Evolutionary conservation across 768 basidiomycete genomes (phyloP), one percentile per base, ranked within the genome.

Genomic region (Collybiopsis luxurians): DNA sequence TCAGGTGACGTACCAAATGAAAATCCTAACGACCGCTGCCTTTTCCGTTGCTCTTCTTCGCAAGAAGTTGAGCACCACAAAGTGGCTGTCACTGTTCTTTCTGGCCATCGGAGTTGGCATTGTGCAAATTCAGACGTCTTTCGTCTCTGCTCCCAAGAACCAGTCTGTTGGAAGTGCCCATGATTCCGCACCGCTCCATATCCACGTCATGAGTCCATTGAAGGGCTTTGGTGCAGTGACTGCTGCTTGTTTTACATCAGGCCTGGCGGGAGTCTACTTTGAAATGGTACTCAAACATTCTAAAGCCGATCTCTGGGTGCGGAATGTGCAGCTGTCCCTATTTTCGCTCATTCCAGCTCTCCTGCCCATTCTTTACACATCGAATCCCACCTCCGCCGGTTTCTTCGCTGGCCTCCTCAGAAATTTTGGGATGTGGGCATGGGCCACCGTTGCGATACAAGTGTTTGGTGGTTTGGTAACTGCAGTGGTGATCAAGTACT

Each of bases 1-100:
- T 75, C 96, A 98, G 70, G 94, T 98, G 60, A 92, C 91, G 9
- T 96, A 98, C 70, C 95, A 98, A 73, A 95, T 98, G 95, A 98
- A 98, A 73, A 98, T 98, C 68, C 81, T 98, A 56, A 98, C 95
- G 48, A 98, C 95, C 15, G 95, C 94, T 21, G 92, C 89, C 50
- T 95, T 95, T 70, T 92, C 91, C 43, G 93, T 96, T 54, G 72
- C 83, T 1, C 79, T 98, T 59, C 82, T 96, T 15, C 85, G 93
- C 40, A 90, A 80, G 67, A 82, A 80, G 64, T 77, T 98, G 39
- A 79, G 79, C 28, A 71, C 80, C 0, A 79, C 79, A 2, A 95
- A 98, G 68, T 98, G 97, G 96, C 69, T 92, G 19, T 83, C 93
- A 0, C 76, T 98, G 10, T 79, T 94, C 69, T 85, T 94, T 71